Evolutionary conservation across 2,329 filamentous ascomycete species (phyloP), one percentile per base, ranked within the genome.

Genomic region (Colletotrichum sp.): DNA sequence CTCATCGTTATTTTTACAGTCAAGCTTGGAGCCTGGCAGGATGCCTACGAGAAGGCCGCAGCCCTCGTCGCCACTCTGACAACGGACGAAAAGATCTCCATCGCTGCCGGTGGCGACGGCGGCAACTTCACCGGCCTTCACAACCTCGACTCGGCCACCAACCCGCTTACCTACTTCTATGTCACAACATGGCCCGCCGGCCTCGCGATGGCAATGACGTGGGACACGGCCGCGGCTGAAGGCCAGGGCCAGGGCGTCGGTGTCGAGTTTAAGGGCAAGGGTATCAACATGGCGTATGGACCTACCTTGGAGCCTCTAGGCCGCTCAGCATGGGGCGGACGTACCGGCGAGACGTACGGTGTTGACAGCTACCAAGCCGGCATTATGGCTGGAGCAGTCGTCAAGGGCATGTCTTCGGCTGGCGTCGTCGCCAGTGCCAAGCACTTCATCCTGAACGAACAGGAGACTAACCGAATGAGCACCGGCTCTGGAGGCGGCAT

Each of bases 191-290:
- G 79, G 77, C 91, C 94, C 1, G 91, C 93, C 2, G 94, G 93
- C 65, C 87, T 95, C 75, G 94, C 93, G 68, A 89, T 93, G 14
- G 94, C 93, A 8, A 93, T 94, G 2, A 94, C 94, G 2, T 96
- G 93, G 91, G 93, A 94, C 81, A 90, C 91, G 64, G 85, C 89
- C 18, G 87, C 95, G 43, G 92, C 94, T 67, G 92, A 93, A 79
- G 86, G 88, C 39, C 90, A 94, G 66, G 95, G 93, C 36, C 85
- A 90, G 68, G 93, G 93, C 64, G 71, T 77, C 21, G 80, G 79
- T 64, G 74, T 67, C 3, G 80, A 78, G 67, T 80, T 75, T 72
- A 79, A 75, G 59, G 80, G 77, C 0, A 81, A 81, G 68, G 79
- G 80, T 4, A 72, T 81, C 63, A 80, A 81, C 63, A 68, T 81